phyloP scores from a whole-genome alignment of 768 basidiomycete genomes.

The Asterophora parasitica region DNA sequence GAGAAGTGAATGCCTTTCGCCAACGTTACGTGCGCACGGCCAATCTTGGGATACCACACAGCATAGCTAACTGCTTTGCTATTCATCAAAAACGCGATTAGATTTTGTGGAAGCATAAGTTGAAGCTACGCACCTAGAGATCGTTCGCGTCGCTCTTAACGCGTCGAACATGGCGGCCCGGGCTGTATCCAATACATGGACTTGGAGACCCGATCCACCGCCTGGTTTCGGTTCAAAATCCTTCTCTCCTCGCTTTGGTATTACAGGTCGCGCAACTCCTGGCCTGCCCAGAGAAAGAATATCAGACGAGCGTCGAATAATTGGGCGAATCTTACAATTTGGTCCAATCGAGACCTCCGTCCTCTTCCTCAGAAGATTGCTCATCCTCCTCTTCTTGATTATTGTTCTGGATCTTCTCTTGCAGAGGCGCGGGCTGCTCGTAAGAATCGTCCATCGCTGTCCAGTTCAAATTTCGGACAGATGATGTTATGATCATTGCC shows the following conservation, averaged over 20 bases:
- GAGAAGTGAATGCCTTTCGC: constrained; percentile 81
- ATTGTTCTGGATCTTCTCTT: constrained; percentile 14
- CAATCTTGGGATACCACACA: constrained; percentile 67
- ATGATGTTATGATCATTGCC: too few relatives aligned
- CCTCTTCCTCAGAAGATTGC: constrained; percentile 61
- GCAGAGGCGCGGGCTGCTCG: constrained; percentile 16
- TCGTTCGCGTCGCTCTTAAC: constrained; percentile 65
- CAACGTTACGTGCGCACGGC: constrained; percentile 63
- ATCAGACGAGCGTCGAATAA: not conserved
- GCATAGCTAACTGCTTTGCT: constrained; percentile 81
- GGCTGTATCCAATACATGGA: constrained; percentile 74
- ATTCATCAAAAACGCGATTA: constrained; percentile 4
- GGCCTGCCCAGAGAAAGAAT: constrained; percentile 25
- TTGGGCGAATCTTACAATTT: constrained; percentile 60
- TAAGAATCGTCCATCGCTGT: constrained; percentile 21
- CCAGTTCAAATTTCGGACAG: too few relatives aligned
- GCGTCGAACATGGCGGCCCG: constrained; percentile 86
- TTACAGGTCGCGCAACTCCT: constrained; percentile 53
- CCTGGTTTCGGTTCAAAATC: constrained; percentile 83
- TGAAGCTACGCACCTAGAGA: constrained; percentile 51
- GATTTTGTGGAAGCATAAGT: not conserved
- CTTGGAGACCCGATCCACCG: constrained; percentile 70
- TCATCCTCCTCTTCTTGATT: constrained; percentile 35
- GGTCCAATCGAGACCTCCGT: constrained; percentile 78
- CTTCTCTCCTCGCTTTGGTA: constrained; percentile 96